Evolutionary conservation across 2,329 filamentous ascomycete genomes (phyloP), one percentile per base, ranked within the genome.

Genomic region (Epichloe scottii): DNA sequence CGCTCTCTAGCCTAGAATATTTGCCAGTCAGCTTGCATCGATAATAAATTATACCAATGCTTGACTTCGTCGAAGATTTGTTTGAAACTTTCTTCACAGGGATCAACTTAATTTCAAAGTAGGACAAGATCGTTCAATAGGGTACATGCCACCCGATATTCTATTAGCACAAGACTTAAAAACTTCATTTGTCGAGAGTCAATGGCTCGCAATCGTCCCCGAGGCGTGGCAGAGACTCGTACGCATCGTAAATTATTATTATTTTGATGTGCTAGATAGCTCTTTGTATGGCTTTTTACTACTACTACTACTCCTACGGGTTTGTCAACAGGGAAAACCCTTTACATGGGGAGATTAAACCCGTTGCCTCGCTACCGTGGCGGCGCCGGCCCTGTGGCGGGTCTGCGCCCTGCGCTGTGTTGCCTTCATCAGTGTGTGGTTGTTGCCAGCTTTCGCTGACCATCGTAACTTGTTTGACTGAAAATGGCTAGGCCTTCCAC

Each of bases 1-100:
- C 74, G 81, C 54, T 82, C 79, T 21, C 62, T 82, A 17, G 71
- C 76, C 5, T 54, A 52, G 26, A n/a, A 30, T 35, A 23, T 21
- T 21, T 23, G 17, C 39, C 30, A 23, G 12, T 43, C 17, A 14
- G 12, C 10, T 4, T 17, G 30, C 30, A 23, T 15, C 19, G 30
- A 41, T 34, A 14, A 26, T 14, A 7, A 12, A 6, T 34, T 37
- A 17, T 35, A 37, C 35, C 5, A 37, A 21, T 19, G 8, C 26
- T 23, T 17, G 37, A 34, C 17, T 38, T 12, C 5, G 17, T 37
- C 19, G 35, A 43, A 35, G 12, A 7, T 35, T 7, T 33, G 5
- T 41, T 23, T 5, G 12, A 19, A 23, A 21, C 11, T n/a, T 38
- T 23, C 19, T 19, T 19, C n/a, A 42, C 40, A 19, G 26, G 8